These are phyloP conservation scores for Termitomyces sp. DNA, from an alignment of 768 basidiomycete genomes.

Conservation along the genomic window DNA sequence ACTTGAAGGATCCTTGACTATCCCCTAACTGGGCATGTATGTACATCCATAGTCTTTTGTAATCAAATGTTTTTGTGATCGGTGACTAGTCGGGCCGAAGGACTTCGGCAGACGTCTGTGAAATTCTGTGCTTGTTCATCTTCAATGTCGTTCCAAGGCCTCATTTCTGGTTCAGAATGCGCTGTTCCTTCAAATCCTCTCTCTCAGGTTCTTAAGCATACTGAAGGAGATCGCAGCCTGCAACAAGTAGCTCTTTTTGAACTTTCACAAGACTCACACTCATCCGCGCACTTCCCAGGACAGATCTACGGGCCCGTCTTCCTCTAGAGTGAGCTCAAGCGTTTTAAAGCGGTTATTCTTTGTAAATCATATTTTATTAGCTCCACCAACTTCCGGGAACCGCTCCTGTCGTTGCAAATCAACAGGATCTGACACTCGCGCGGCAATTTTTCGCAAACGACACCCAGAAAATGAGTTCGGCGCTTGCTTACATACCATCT, in stretches of 20 bases:
- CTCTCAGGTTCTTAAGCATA: slow-evolving; percentile 84
- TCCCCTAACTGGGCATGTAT: no score
- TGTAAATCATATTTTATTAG: slow-evolving; percentile 26
- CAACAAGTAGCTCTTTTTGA: slow-evolving; percentile 57
- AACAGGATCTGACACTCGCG: slow-evolving; percentile 69
- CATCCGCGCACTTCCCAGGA: slow-evolving; percentile 40
- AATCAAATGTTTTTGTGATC: neutral
- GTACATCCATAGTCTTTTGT: neutral
- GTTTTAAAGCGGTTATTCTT: slow-evolving; percentile 2
- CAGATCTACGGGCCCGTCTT: slow-evolving; percentile 66
- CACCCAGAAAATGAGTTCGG: slow-evolving; percentile 24
- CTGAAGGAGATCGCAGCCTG: slow-evolving; percentile 82
- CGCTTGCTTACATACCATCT: slow-evolving; percentile 15
- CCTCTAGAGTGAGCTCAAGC: slow-evolving; percentile 47
- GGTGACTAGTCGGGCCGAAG: slow-evolving; percentile 6
- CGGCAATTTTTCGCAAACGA: slow-evolving; percentile 70
- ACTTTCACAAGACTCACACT: neutral
- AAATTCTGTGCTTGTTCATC: neutral
- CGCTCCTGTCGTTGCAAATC: slow-evolving; percentile 40
- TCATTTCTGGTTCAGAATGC: slow-evolving; percentile 89
- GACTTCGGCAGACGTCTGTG: neutral
- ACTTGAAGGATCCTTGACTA: no score
- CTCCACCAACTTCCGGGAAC: slow-evolving; percentile 71
- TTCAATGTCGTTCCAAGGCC: slow-evolving; percentile 67
- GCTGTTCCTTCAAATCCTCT: slow-evolving; percentile 80